Conservation (phyloP, 176 grass and related monocot genomes). For the Ananas comosus region DNA sequence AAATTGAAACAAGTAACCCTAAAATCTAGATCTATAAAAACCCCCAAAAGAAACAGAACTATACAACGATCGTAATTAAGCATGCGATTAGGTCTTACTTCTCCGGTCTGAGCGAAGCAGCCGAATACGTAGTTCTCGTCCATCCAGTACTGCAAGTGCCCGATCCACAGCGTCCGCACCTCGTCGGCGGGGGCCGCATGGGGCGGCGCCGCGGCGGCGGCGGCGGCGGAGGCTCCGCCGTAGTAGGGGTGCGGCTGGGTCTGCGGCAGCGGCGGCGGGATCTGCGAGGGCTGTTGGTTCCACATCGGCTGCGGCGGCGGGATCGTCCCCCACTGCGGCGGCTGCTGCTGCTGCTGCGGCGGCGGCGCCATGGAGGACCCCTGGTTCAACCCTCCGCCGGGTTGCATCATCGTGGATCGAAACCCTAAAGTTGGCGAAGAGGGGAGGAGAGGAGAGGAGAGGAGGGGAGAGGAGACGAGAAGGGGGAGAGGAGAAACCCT, state of each 20-base stretch:
- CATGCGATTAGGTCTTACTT: conserved; percentile 32
- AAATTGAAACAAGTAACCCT: background rate
- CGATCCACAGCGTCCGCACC: conserved; percentile 90
- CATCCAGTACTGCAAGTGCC: conserved; percentile 95
- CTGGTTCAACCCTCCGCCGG: conserved; percentile 32
- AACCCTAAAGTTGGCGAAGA: background rate
- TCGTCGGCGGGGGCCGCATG: conserved; percentile 30
- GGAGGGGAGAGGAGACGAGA: background rate
- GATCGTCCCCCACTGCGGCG: conserved; percentile 70
- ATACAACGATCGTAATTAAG: background rate
- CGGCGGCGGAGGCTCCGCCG: conserved; percentile 16
- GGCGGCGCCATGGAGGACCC: conserved; percentile 2
- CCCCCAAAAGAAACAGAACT: background rate
- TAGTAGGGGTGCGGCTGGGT: conserved; percentile 29
- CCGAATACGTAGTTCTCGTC: conserved; percentile 74
- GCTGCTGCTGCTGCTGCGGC: conserved; percentile 37
- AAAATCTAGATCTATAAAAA: background rate
- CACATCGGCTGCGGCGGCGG: conserved; percentile 83
- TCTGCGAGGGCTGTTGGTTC: conserved; percentile 65
- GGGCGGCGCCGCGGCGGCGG: conserved; percentile 19
- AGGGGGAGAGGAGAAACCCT: background rate
- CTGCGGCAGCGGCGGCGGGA: conserved; percentile 25
- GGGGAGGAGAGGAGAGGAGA: background rate
- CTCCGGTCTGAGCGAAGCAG: conserved; percentile 64
- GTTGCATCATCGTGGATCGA: conserved; percentile 34